Base-by-base conservation (phyloP, 2,329 filamentous ascomycete genomes). In the Aureobasidium namibiae region DNA sequence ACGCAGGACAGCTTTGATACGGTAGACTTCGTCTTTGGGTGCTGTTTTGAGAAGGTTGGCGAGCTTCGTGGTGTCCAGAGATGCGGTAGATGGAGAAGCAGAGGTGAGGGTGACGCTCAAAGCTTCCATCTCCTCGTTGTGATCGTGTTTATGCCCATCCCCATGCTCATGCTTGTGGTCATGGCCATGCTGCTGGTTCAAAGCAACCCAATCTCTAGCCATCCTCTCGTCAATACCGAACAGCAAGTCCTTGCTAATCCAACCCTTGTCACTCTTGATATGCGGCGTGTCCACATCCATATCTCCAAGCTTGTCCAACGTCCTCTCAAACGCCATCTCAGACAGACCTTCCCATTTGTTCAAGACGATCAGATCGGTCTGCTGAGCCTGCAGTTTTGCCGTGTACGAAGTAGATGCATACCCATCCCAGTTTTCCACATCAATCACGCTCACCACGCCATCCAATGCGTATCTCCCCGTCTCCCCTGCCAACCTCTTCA, bases 371-470 rank as follows among this genome's bases (percentile, higher is more conserved):
- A 96, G 71, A 73, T 96, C 92, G 11, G 92, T 96, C 72, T 95
- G 96, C 63, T 83, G 80, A 4, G 91, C 92, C 78, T 96, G 92
- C 65, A 96, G 79, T 69, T 88, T 86, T 7, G 92, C 92, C 60
- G 92, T 96, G 69, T 89, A 92, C 61, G 86, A 90, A 24, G 89
- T 95, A 72, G 95, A 91, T 66, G 94, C 90, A 69, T 96, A 96
- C 0, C 92, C 92, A 67, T 85, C 78, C 91, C 91, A 96, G 69
- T 96, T 96, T 80, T 96, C 92, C 11, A 95, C 91, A 68, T 96
- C 92, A 61, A 96, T 86, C 23, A 96, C 91, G 66, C 85, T 90
- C 63, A 96, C 83, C 56, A 96, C 90, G 11, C 92, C 92, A 68
- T 96, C 92, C 1, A 96, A 81, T 5, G 83, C 80, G 67, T 91